These are phyloP conservation scores for Prunella vulgaris DNA, from an alignment of 257 asterid genomes.

Conservation along the genomic window DNA sequence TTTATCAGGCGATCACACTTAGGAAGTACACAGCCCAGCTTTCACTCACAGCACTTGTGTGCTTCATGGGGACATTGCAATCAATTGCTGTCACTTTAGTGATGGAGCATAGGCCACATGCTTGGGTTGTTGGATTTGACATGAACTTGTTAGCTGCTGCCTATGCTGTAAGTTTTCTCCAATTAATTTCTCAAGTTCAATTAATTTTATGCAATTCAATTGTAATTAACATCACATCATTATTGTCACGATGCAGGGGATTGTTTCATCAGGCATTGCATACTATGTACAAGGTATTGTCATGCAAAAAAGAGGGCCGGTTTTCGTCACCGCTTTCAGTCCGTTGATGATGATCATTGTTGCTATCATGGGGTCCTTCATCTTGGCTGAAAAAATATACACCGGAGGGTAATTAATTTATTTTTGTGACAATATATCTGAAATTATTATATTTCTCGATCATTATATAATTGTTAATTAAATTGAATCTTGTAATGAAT, in stretches of 20 bases:
- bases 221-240: neutral
- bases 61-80: conserved; percentile 85
- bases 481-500: neutral
- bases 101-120: conserved; percentile 67
- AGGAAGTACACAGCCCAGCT: conserved; percentile 70
- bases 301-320: conserved; percentile 81
- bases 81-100: conserved; percentile 73
- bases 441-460: neutral
- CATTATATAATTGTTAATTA: too few species aligned
- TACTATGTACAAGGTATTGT: conserved; percentile 88
- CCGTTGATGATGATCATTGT: conserved; percentile 93
- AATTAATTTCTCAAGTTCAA: neutral
- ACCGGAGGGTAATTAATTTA: conserved; percentile 62
- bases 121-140: conserved; percentile 80
- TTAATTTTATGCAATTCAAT: too few species aligned
- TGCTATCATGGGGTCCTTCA: conserved; percentile 88
- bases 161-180: conserved; percentile 64
- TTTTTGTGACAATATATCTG: neutral
- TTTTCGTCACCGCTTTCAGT: conserved; percentile 83
- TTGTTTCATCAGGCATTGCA: conserved; percentile 80
- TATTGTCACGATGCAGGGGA: conserved; percentile 54
- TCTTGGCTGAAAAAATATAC: conserved; percentile 69
- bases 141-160: conserved; percentile 92
- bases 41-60: conserved; percentile 67
- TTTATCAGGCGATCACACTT: conserved; percentile 60